A percentile compares a stretch with the other conserved stretches of the same genome.
These are phyloP conservation scores for Globisporangium takayamanum DNA, from an alignment of 352 stramenopile genomes.

Conservation along the genomic window DNA sequence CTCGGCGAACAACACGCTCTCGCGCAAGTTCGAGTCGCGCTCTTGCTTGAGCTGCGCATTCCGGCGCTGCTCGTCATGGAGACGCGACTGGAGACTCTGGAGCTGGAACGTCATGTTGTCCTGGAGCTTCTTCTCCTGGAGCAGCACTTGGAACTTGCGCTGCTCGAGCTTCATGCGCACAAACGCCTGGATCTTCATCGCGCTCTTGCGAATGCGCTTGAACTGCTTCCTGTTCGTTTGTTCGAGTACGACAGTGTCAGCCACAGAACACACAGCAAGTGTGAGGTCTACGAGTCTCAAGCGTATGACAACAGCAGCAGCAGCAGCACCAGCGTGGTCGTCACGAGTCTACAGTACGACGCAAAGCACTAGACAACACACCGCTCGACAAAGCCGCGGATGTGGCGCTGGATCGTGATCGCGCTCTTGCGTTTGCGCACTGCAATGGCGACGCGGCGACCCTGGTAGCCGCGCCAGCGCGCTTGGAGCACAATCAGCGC, in stretches of 20 bases:
- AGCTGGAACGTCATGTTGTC: constrained; percentile 54
- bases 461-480: constrained; percentile 70
- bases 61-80: constrained; percentile 54
- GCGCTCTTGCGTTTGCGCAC: constrained; percentile 53
- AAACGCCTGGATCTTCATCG: constrained; percentile 54
- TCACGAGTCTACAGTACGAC: not conserved
- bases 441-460: constrained; percentile 40
- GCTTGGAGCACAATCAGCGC: constrained; percentile 62
- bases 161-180: constrained; percentile 56
- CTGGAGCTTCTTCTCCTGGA: constrained; percentile 52
- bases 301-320: not conserved
- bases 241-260: not conserved
- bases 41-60: constrained; percentile 54
- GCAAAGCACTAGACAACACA: constrained; percentile 9
- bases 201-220: constrained; percentile 37
- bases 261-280: too few species aligned
- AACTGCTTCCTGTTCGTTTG: constrained; percentile 33
- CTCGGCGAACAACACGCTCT: constrained; percentile 39
- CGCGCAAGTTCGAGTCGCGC: constrained; percentile 29
- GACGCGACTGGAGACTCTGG: constrained; percentile 45
- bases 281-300: not conserved
- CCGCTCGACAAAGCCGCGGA: constrained; percentile 55
- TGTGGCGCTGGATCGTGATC: constrained; percentile 60
- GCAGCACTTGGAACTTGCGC: constrained; percentile 43
- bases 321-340: too few species aligned